Evolutionary conservation across 306 rosid genomes (phyloP), one percentile per base, ranked within the genome.

Genomic region (Rubus idaeus): DNA sequence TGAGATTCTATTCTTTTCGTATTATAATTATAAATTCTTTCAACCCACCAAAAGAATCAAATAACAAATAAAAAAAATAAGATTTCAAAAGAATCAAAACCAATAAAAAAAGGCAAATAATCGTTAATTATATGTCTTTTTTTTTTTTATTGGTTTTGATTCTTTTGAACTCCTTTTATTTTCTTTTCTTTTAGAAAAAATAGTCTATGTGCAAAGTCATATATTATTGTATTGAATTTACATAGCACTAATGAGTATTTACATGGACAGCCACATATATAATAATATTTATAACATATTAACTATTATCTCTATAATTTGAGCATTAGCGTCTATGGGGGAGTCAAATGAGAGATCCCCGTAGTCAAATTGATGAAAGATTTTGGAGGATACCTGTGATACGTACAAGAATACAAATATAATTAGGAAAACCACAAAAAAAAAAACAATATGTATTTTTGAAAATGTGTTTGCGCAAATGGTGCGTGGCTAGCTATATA

Each of bases 321-420:
- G 37, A 62, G 21, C 41, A 74, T 42, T 35, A 46, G 5, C 14
- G 12, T 74, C 20, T 57, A 68, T 20, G 14, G 16, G 26, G 23
- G 26, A 37, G 52, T 67, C 75, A 77, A 77, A 63, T 62, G 62
- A 72, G 8, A 69, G 74, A 78, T 74, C 76, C n/a, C 72, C 72
- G 61, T 10, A 77, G 76, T 82, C 77, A 78, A 68, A 73, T 50
- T 30, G 21, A 50, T 40, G 60, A 45, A 67, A 57, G 58, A 67
- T 71, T 63, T 70, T 46, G 12, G 13, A 57, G 69, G 13, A 18
- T 42, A 41, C n/a, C n/a, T 12, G 40, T 17, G 73, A 73, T 68
- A 57, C 75, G 79, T 68, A 57, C 75, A 76, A 78, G 82, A 78
- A 72, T 68, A 77, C 52, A 73, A 64, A 23, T 46, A n/a, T 30